Conservation (phyloP, 768 basidiomycete genomes). For the Mycena belliarum region DNA sequence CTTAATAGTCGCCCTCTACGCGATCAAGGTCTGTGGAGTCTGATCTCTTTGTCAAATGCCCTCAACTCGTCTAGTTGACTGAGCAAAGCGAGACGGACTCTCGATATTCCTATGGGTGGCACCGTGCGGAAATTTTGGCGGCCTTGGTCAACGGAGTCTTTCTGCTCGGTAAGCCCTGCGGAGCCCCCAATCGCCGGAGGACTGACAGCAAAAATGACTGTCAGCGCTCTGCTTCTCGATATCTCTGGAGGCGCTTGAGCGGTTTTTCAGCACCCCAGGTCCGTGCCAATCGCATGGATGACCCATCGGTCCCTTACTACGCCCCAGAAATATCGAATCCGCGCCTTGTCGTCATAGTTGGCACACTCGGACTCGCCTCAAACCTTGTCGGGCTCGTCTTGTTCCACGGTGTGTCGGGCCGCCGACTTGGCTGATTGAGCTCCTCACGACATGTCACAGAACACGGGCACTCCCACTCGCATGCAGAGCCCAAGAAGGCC, state of each 20-base stretch:
- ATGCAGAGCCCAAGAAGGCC: slow-evolving; percentile 42
- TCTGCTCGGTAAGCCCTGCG: slow-evolving; percentile 62
- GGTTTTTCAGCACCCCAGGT: slow-evolving; percentile 88
- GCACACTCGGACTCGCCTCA: slow-evolving; percentile 83
- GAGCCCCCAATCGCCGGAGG: no score
- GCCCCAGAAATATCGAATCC: slow-evolving; percentile 84
- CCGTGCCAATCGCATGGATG: neutral
- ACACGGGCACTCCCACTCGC: slow-evolving; percentile 52
- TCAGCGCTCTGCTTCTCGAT: slow-evolving; percentile 93
- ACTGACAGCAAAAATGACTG: neutral
- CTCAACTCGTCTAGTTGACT: slow-evolving; percentile 52
- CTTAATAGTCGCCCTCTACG: slow-evolving; percentile 91
- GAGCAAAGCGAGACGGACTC: slow-evolving; percentile 58
- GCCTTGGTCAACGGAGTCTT: slow-evolving; percentile 97
- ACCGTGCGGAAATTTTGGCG: slow-evolving; percentile 93
- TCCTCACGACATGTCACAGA: slow-evolving; percentile 41
- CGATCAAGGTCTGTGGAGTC: slow-evolving; percentile 64
- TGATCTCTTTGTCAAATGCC: slow-evolving; percentile 5
- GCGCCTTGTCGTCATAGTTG: slow-evolving; percentile 85
- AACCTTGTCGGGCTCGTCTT: slow-evolving; percentile 93
- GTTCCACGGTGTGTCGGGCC: slow-evolving; percentile 75
- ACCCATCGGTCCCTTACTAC: slow-evolving; percentile 4
- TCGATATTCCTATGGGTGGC: slow-evolving; percentile 98
- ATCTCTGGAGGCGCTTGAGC: slow-evolving; percentile 84
- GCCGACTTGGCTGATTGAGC: slow-evolving; percentile 3